Percentiles rank a stretch among this genome's conserved stretches.
These are phyloP conservation scores for Oidium heveae DNA, from an alignment of 2,329 filamentous ascomycete genomes.

Conservation along the genomic window DNA sequence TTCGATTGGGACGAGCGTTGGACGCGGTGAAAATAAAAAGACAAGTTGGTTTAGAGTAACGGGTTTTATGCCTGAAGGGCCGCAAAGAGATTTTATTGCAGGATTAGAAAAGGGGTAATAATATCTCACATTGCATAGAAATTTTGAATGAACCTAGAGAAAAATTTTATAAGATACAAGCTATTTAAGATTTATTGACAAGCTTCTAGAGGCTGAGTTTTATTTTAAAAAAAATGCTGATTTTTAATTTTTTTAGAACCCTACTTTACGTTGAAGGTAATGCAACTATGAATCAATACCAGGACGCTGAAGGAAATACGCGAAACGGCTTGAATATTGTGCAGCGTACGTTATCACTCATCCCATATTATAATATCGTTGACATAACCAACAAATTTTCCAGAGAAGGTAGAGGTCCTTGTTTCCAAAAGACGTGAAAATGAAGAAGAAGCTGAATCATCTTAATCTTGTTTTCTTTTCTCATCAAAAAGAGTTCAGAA, in stretches of 20 bases:
- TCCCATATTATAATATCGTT: no score
- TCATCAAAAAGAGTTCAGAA: no score
- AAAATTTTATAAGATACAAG: background rate
- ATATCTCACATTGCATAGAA: background rate
- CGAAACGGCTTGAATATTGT: constrained; percentile 40
- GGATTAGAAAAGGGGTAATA: constrained; percentile 65
- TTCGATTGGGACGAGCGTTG: constrained; percentile 42
- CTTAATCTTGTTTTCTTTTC: no score
- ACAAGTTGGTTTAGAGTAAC: constrained; percentile 71
- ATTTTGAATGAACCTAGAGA: no score
- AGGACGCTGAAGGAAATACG: constrained; percentile 45
- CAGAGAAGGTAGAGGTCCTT: no score
- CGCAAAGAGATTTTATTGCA: constrained; percentile 45
- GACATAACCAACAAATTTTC: no score
- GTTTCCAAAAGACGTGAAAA: no score
- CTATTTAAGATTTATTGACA: background rate
- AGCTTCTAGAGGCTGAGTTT: background rate
- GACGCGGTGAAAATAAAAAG: constrained; percentile 41
- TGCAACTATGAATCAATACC: constrained; percentile 38
- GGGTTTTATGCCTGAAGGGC: constrained; percentile 43
- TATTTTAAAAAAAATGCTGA: constrained; percentile 1
- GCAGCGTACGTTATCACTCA: constrained; percentile 39
- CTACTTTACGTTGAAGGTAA: constrained; percentile 70
- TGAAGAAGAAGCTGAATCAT: no score
- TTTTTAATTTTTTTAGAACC: constrained; percentile 27